Percentiles rank a stretch among this genome's conserved stretches.
Evolutionary conservation across 208 protist species (phyloP).

Genomic region (Naegleria gruberi): DNA sequence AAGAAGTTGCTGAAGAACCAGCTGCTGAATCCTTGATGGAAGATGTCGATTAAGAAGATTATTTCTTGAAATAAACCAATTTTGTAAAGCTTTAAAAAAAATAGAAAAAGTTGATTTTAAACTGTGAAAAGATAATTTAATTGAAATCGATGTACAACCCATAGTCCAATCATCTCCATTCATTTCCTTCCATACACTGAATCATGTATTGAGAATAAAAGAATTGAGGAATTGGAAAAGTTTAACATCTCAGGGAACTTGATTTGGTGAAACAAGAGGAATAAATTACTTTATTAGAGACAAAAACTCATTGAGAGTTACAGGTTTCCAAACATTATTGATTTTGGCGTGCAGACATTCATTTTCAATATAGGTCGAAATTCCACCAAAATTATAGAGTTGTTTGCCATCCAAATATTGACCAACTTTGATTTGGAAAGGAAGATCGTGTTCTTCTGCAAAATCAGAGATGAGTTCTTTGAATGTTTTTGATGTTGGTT

Average conservation of each 20-base stretch:
- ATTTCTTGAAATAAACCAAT: too few species aligned
- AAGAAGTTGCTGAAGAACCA: not conserved
- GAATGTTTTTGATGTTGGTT: not conserved
- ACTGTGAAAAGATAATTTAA: too few species aligned
- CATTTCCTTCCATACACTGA: too few species aligned
- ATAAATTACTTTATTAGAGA: too few species aligned
- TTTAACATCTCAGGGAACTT: too few species aligned
- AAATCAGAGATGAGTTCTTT: not conserved
- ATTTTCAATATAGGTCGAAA: constrained; percentile 4
- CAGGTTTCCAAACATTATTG: not conserved
- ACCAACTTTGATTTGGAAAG: not conserved
- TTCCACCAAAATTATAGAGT: constrained; percentile 12
- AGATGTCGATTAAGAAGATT: constrained; percentile 10
- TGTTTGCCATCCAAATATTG: not conserved
- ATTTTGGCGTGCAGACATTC: not conserved
- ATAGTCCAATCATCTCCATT: too few species aligned
- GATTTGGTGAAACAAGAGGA: too few species aligned
- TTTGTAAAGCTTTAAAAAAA: too few species aligned
- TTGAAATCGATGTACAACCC: too few species aligned
- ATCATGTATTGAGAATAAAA: too few species aligned
- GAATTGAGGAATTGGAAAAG: too few species aligned
- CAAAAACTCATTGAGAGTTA: not conserved
- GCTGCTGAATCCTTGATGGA: constrained; percentile 1
- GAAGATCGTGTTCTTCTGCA: not conserved
- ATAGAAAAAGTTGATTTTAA: too few species aligned